Conservation (phyloP, 106 monocot genomes). For the Dactylorhiza incarnata region DNA sequence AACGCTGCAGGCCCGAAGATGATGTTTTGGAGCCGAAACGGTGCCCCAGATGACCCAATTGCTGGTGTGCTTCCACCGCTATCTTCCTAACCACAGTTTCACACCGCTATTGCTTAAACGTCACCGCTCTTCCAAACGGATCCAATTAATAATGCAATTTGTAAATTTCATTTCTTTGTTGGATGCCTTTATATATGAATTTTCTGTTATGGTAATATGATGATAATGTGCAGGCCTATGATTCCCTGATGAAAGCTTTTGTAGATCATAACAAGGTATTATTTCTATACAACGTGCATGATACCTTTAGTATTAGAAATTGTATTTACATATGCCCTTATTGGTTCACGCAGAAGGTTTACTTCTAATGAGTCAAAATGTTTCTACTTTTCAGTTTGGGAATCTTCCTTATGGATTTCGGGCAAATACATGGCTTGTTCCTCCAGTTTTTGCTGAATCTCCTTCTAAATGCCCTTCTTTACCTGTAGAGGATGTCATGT, state of each 20-base stretch:
- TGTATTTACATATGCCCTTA: not conserved
- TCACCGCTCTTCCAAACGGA: no score
- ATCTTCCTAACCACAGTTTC: no score
- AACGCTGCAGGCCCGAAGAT: no score
- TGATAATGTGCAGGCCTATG: constrained; percentile 71
- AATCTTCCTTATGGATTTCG: constrained; percentile 94
- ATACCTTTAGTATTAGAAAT: not conserved
- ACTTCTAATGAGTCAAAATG: constrained; percentile 1
- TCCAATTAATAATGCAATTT: not conserved
- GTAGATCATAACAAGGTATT: constrained; percentile 89
- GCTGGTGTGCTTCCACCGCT: no score
- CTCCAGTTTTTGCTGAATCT: constrained; percentile 54
- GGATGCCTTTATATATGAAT: not conserved
- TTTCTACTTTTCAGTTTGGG: constrained; percentile 61
- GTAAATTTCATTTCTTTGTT: not conserved
- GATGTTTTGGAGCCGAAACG: no score
- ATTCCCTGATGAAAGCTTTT: constrained; percentile 87
- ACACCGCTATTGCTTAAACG: no score
- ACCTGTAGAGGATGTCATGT: constrained; percentile 73
- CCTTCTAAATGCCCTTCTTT: constrained; percentile 35
- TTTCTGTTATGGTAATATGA: not conserved
- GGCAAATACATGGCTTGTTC: constrained; percentile 92
- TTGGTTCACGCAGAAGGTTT: not conserved
- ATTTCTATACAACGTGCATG: not conserved
- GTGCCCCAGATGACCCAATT: no score